Percentiles rank a stretch among this genome's conserved stretches.
These are phyloP conservation scores for Dioszegia aurantiaca DNA, from an alignment of 768 basidiomycete species.

Conservation along the genomic window DNA sequence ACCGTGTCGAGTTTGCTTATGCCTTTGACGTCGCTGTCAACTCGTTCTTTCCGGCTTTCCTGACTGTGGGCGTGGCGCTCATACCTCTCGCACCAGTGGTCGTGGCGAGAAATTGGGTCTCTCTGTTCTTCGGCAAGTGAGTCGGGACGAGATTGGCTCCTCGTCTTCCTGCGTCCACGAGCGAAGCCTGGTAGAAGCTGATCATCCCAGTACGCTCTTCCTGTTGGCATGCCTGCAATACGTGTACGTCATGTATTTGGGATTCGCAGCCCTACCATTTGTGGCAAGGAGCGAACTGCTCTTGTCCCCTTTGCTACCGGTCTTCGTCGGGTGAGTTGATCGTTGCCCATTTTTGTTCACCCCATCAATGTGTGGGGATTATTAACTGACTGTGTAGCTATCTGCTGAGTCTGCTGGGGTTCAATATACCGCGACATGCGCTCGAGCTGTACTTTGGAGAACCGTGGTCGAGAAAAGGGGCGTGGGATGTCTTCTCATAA, in stretches of 20 bases:
- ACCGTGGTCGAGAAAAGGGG: slow-evolving; percentile 30
- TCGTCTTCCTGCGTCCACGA: too few relatives aligned
- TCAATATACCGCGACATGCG: slow-evolving; percentile 83
- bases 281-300: slow-evolving; percentile 83
- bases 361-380: too few relatives aligned
- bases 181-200: not conserved
- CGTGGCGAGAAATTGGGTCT: slow-evolving; percentile 85
- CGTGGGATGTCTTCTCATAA: too few relatives aligned
- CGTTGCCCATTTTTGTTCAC: too few relatives aligned
- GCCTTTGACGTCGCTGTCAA: slow-evolving; percentile 97
- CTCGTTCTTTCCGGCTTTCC: slow-evolving; percentile 89
- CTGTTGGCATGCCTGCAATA: slow-evolving; percentile 85
- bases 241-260: slow-evolving; percentile 84
- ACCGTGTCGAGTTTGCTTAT: slow-evolving; percentile 84
- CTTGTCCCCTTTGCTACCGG: slow-evolving; percentile 81
- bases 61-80: slow-evolving; percentile 84
- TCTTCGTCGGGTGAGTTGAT: slow-evolving; percentile 75
- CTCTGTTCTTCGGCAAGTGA: slow-evolving; percentile 79
- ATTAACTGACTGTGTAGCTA: slow-evolving; percentile 23
- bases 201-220: slow-evolving; percentile 63
- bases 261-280: slow-evolving; percentile 78
- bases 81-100: slow-evolving; percentile 80
- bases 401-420: slow-evolving; percentile 64
- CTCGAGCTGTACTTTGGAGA: slow-evolving; percentile 72
- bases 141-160: too few relatives aligned